Base-by-base conservation (phyloP, 169 alveolate genomes). In the Perkinsus marinus region DNA sequence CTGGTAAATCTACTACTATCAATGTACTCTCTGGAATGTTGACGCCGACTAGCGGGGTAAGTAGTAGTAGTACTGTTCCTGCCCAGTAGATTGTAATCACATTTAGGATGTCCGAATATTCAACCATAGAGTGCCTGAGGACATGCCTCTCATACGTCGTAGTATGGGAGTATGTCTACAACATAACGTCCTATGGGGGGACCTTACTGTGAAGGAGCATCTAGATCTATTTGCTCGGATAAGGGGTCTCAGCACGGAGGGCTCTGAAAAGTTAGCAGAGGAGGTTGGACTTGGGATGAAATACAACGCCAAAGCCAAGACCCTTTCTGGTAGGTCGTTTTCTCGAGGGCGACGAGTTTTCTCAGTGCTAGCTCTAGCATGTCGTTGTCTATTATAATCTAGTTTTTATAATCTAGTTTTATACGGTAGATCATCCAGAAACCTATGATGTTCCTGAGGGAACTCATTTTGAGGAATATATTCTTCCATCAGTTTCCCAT, bases 141-240 rank as follows among this genome's bases (percentile, higher is more conserved):
- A 89, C 57, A 89, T 89, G 91, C 68, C 91, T 0, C 3, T 39
- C 17, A 89, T 89, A 2, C 91, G 91, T 5, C 57, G 38, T 9
- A 39, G 43, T 17, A 92, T 97, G 92, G 98, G 98, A n/a, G 94
- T 95, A 0, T 96, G 98, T 92, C 97, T 97, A 2, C 94, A 96
- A 93, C 96, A 95, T 93, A 96, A 96, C 93, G 95, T 95, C 19
- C 68, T 96, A 38, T 96, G 95, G 92, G 96, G 94, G 91, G 93
- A 94, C 90, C 93, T 96, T 10, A 96, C 97, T 5, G 95, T 95
- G n/a, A 91, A 94, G 69, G 98, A 96, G 68, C 98, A 96, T 91
- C 94, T 96, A 22, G 95, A 93, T 90, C 92, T 96, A 91, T 96
- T 95, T 91, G 94, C 96, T 39, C 16, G 41, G 90, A 57, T 57